Conservation (phyloP, 2,329 filamentous ascomycete genomes). For the Metarhizium rileyi region DNA sequence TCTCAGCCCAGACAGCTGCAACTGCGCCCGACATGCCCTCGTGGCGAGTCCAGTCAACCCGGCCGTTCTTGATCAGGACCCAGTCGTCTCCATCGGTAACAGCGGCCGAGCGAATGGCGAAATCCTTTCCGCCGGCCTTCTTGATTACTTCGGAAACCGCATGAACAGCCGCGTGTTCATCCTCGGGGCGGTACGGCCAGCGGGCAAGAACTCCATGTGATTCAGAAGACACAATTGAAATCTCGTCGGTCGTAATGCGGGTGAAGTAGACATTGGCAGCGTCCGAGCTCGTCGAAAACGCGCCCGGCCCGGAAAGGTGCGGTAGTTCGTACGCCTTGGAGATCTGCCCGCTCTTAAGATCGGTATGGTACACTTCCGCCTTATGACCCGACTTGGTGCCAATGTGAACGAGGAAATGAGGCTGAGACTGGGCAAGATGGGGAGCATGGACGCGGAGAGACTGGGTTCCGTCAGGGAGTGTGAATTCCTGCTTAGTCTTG, state of each 20-base stretch:
- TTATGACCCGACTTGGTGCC: constrained; percentile 61
- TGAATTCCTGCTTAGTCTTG: constrained; percentile 45
- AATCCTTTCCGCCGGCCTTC: constrained; percentile 52
- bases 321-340: constrained; percentile 76
- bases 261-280: constrained; percentile 85
- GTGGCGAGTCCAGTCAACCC: constrained; percentile 66
- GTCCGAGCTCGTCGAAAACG: constrained; percentile 68
- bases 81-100: constrained; percentile 63
- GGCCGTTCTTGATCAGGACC: constrained; percentile 75
- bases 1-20: constrained; percentile 71
- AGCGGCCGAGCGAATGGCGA: constrained; percentile 69
- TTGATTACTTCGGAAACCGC: constrained; percentile 75
- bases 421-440: constrained; percentile 56
- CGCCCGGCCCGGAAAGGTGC: constrained; percentile 56
- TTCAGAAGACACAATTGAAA: constrained; percentile 62
- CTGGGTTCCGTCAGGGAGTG: constrained; percentile 36
- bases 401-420: constrained; percentile 81
- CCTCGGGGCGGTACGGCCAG: constrained; percentile 51
- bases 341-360: constrained; percentile 58
- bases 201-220: constrained; percentile 68
- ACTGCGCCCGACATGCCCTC: constrained; percentile 76
- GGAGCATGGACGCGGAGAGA: constrained; percentile 63
- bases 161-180: constrained; percentile 44
- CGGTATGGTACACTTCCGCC: constrained; percentile 78
- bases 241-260: constrained; percentile 65